Conservation (phyloP, 2,329 filamentous ascomycete genomes). For the Fusarium avenaceum region DNA sequence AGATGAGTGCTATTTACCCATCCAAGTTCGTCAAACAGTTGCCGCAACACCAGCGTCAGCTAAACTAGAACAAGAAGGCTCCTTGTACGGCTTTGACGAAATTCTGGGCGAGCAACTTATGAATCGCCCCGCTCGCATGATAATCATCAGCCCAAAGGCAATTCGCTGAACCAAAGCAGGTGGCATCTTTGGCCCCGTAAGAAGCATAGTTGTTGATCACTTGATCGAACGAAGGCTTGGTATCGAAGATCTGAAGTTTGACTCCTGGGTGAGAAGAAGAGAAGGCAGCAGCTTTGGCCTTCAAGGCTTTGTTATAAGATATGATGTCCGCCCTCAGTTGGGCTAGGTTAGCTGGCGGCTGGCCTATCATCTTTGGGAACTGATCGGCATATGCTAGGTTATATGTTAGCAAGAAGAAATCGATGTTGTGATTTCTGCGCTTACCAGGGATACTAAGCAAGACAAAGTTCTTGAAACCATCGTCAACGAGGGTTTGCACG, state of each 20-base stretch:
- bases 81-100: constrained; percentile 13
- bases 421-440: fast-evolving
- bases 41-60: no score
- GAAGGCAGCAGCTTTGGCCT: constrained; percentile 15
- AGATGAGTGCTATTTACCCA: no score
- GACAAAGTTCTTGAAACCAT: constrained; percentile 30
- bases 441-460: constrained; percentile 29
- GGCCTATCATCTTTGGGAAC: constrained; percentile 33
- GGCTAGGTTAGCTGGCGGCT: constrained; percentile 18
- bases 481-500: constrained; percentile 20
- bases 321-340: constrained; percentile 26
- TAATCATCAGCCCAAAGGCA: constrained; percentile 42
- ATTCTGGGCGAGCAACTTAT: constrained; percentile 34
- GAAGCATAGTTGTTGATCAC: constrained; percentile 17
- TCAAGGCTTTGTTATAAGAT: constrained; percentile 34
- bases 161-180: constrained; percentile 28
- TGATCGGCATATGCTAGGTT: constrained; percentile 26
- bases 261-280: constrained; percentile 15
- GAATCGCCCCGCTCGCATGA: constrained; percentile 39
- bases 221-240: constrained; percentile 29
- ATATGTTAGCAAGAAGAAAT: neutral
- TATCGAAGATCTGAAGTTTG: constrained; percentile 32
- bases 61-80: constrained; percentile 2
- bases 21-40: no score
- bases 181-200: constrained; percentile 37